phyloP scores from a whole-genome alignment of 345 rosid species.

The Dipteronia sinensis region DNA sequence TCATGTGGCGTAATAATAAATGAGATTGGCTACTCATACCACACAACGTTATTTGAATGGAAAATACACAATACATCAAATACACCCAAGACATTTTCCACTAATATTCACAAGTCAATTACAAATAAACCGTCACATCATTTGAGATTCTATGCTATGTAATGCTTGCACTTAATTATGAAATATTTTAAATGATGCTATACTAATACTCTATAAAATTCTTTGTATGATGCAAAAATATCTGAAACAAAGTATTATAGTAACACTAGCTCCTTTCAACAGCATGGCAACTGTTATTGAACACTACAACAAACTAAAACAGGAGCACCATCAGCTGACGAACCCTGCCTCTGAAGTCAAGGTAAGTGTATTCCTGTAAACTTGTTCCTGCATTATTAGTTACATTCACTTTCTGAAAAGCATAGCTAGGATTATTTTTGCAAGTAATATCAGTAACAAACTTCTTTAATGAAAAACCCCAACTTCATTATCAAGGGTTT shows the following conservation, averaged over 20 bases:
- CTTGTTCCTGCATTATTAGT: not conserved
- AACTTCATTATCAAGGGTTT: too few species aligned
- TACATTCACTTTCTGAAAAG: not conserved
- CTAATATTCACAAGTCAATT: not conserved
- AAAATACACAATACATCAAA: too few species aligned
- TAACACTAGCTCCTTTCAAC: constrained; percentile 10
- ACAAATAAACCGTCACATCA: not conserved
- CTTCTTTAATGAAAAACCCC: not conserved
- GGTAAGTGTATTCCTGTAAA: constrained; percentile 40
- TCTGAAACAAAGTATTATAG: not conserved
- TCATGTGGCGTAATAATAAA: not conserved
- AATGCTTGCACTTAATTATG: not conserved
- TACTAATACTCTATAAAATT: not conserved
- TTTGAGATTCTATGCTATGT: too few species aligned
- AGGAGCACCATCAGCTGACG: constrained; percentile 49
- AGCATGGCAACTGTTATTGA: constrained; percentile 69
- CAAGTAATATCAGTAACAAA: not conserved
- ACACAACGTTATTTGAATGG: not conserved
- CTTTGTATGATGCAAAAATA: not conserved
- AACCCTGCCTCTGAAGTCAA: constrained; percentile 66
- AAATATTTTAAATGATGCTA: not conserved
- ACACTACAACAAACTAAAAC: constrained; percentile 64
- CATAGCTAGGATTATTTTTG: not conserved
- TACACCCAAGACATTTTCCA: not conserved
- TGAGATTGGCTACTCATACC: not conserved